Evolutionary conservation across 2,329 filamentous ascomycete species (phyloP).

Genomic region (Byssoonygena ceratinophila): DNA sequence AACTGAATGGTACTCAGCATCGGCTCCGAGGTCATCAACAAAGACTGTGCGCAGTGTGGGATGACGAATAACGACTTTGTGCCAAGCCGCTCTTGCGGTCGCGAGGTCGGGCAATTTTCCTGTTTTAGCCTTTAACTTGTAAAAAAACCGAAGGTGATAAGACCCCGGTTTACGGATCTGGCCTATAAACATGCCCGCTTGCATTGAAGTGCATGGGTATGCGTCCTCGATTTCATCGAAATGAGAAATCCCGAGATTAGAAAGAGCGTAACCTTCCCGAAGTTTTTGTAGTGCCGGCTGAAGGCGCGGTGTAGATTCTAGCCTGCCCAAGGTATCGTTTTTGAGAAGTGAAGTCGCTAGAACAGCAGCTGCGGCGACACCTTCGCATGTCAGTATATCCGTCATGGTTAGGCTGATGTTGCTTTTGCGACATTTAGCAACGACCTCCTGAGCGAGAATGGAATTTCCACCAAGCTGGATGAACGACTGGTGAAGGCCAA

Average conservation of each 20-base stretch:
- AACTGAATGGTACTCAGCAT: constrained; percentile 3
- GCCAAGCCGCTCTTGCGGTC: constrained; percentile 8
- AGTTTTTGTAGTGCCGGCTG: background rate
- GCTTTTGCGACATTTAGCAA: constrained; percentile 18
- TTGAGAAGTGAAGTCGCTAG: constrained; percentile 3
- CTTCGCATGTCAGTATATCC: constrained; percentile 22
- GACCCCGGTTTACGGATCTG: constrained; percentile 9
- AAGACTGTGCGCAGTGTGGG: constrained; percentile 18
- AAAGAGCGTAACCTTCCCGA: constrained; percentile 2
- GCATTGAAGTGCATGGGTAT: constrained; percentile 25
- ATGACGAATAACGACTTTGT: constrained; percentile 13
- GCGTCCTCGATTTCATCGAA: constrained; percentile 23
- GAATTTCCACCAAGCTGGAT: constrained; percentile 14
- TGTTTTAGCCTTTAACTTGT: constrained; percentile 1
- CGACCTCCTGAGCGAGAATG: constrained; percentile 22
- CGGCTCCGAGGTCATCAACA: constrained; percentile 20
- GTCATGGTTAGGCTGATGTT: constrained; percentile 20
- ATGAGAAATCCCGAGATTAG: background rate
- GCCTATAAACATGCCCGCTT: constrained; percentile 18
- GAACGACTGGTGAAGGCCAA: constrained; percentile 13
- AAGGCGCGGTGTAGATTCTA: background rate
- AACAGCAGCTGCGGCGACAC: constrained; percentile 5
- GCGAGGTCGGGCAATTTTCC: background rate
- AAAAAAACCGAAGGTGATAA: constrained; percentile 11
- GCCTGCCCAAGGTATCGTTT: background rate